Base-by-base conservation (phyloP, 225 moss, liverwort and hornwort species). In the Sphagnum contortum region DNA sequence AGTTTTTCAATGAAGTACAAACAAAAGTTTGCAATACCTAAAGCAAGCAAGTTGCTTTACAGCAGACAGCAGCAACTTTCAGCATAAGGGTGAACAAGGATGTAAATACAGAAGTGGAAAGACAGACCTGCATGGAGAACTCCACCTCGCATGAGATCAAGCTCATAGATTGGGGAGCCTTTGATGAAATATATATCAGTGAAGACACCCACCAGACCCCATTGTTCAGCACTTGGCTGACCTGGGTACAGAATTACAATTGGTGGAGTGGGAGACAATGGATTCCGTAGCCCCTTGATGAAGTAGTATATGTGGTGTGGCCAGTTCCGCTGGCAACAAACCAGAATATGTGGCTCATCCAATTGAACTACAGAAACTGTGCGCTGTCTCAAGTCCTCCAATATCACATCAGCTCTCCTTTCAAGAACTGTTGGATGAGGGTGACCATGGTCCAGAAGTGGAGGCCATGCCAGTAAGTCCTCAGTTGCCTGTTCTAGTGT, bases 61-160 rank as follows among this genome's bases (percentile, higher is more conserved):
- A 2, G 48, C 47, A 48, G 62, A 63, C 12, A 9, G 2, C 3
- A 48, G 5, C 44, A 68, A 9, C 4, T 29, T 13, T 12, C 49
- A 14, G n/a, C 68, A 9, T 12, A 2, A n/a, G 50, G 49, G 51
- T 44, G 45, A 12, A 66, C 13, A 9, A 47, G 2, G 14, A 69
- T 3, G 4, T 12, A 63, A 7, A 9, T 12, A 59, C n/a, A 46
- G 45, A 4, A 61, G 57, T 13, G 53, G 8, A 6, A 47, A 13
- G 45, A n/a, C 57, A 59, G 74, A 84, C 94, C 84, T 61, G 91
- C 94, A 77, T 88, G 91, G 69, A 95, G 84, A 9, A 88, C 82
- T 2, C 94, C 94, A 49, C 83, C 88, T n/a, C 89, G 91, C 89
- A 95, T 80, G 4, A 95, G 82, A 12, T 95, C 91, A 69, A 95